Conservation (phyloP, 2,329 filamentous ascomycete species). For the Didymosphaeria variabile region DNA sequence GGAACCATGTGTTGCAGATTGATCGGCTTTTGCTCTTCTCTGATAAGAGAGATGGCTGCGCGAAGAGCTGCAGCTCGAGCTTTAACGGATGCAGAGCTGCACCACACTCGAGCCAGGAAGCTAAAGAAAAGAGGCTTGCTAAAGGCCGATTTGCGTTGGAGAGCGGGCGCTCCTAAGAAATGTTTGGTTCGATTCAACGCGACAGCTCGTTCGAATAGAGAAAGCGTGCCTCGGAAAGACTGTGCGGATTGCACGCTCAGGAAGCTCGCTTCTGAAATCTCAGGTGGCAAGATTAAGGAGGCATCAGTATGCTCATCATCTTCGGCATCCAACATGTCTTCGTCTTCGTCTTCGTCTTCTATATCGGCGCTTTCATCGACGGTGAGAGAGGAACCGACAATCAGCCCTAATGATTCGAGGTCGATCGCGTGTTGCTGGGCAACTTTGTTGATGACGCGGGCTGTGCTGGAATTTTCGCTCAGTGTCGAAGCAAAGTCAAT, state of each 20-base stretch:
- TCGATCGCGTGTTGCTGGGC: slow-evolving; percentile 75
- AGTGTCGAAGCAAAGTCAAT: slow-evolving; percentile 44
- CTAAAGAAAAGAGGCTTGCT: slow-evolving; percentile 74
- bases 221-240: slow-evolving; percentile 42
- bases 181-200: slow-evolving; percentile 27
- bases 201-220: slow-evolving; percentile 42
- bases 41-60: slow-evolving; percentile 51
- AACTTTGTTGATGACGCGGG: slow-evolving; percentile 71
- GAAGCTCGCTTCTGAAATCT: slow-evolving; percentile 41
- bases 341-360: slow-evolving; percentile 58
- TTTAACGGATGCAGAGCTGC: slow-evolving; percentile 72
- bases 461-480: slow-evolving; percentile 36
- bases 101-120: slow-evolving; percentile 80
- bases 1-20: slow-evolving; percentile 86
- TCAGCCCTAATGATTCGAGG: slow-evolving; percentile 67
- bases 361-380: slow-evolving; percentile 19
- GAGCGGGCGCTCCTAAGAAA: slow-evolving; percentile 65
- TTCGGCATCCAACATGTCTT: slow-evolving; percentile 60
- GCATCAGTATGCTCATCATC: slow-evolving; percentile 48
- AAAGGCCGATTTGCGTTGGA: slow-evolving; percentile 64
- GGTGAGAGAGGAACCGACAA: slow-evolving; percentile 28
- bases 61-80: slow-evolving; percentile 75
- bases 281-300: slow-evolving; percentile 30
- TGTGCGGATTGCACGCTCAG: slow-evolving; percentile 26
- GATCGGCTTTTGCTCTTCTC: slow-evolving; percentile 51